Conservation (phyloP, 1,284 basidiomycete species). For the Heterobasidion annosum region DNA sequence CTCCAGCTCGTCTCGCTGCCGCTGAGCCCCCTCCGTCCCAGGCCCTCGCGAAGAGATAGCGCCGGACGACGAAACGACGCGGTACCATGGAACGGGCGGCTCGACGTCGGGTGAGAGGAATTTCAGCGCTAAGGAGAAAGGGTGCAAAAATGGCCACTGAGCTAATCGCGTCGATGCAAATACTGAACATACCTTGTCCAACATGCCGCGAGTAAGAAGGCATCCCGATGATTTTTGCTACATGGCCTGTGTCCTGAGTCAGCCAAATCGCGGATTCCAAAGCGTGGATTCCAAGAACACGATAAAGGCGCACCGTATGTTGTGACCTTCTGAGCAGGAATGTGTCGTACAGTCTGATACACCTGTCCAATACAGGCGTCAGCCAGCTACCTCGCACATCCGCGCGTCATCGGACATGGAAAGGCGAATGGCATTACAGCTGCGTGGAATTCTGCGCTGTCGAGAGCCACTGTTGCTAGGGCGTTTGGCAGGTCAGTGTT, state of each 20-base stretch:
- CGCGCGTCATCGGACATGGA: neutral
- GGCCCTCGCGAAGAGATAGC: slow-evolving; percentile 78
- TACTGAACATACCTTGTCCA: slow-evolving; percentile 55
- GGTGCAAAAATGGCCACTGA: neutral
- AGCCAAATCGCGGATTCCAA: neutral
- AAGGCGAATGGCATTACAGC: neutral
- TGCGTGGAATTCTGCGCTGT: slow-evolving; percentile 1
- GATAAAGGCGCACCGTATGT: slow-evolving; percentile 47
- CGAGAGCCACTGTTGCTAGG: neutral
- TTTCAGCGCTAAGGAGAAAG: slow-evolving; percentile 48
- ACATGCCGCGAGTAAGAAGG: slow-evolving; percentile 78
- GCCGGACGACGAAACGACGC: slow-evolving; percentile 59
- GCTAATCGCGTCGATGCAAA: slow-evolving; percentile 8
- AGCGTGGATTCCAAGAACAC: neutral
- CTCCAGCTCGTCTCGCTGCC: slow-evolving; percentile 57
- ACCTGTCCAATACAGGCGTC: slow-evolving; percentile 31
- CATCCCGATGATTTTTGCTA: slow-evolving; percentile 79
- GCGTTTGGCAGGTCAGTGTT: too few relatives aligned
- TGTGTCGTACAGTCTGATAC: slow-evolving; percentile 56
- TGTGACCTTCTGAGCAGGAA: slow-evolving; percentile 56
- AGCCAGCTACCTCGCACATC: neutral
- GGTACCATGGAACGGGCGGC: slow-evolving; percentile 71
- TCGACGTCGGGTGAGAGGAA: slow-evolving; percentile 47
- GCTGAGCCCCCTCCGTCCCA: slow-evolving; percentile 55
- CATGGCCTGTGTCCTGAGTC: slow-evolving; percentile 46